These are phyloP conservation scores for Lepidium aucheri DNA, from an alignment of 345 rosid genomes.

Conservation along the genomic window DNA sequence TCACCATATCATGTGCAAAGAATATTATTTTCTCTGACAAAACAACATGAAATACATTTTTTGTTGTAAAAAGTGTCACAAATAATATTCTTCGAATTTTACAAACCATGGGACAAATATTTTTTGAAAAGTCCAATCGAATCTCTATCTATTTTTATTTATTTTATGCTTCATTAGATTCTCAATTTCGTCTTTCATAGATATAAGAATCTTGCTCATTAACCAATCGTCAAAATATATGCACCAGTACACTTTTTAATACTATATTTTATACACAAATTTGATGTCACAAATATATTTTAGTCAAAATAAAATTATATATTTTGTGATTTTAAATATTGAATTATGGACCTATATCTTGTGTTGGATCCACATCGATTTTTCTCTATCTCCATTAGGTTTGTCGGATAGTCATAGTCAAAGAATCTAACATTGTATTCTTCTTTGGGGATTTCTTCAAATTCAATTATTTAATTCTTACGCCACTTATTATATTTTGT, in stretches of 20 bases:
- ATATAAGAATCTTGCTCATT: slow-evolving; percentile 8
- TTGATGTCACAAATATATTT: not conserved
- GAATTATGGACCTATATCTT: not conserved
- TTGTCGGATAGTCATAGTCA: slow-evolving; percentile 33
- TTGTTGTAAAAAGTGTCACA: slow-evolving; percentile 10
- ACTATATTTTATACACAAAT: not conserved
- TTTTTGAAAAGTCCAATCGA: slow-evolving; percentile 21
- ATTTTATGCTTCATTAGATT: slow-evolving; percentile 3
- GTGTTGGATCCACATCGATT: slow-evolving; percentile 34
- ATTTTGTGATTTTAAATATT: not conserved
- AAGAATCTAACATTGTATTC: slow-evolving; percentile 27
- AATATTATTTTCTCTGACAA: slow-evolving; percentile 18
- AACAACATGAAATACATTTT: slow-evolving; percentile 3
- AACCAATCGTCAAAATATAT: not conserved
- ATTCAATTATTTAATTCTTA: not conserved
- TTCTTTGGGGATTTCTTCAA: not conserved
- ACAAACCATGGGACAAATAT: slow-evolving; percentile 16
- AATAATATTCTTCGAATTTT: slow-evolving; percentile 19
- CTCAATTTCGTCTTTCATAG: not conserved
- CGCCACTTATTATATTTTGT: not conserved
- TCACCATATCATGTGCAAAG: slow-evolving; percentile 22
- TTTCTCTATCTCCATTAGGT: slow-evolving; percentile 38
- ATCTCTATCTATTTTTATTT: slow-evolving; percentile 5
- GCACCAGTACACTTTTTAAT: not conserved
- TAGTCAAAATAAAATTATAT: no score